Conservation (phyloP, 192 early-diverging fungal species). For the Pilaira anomala region DNA sequence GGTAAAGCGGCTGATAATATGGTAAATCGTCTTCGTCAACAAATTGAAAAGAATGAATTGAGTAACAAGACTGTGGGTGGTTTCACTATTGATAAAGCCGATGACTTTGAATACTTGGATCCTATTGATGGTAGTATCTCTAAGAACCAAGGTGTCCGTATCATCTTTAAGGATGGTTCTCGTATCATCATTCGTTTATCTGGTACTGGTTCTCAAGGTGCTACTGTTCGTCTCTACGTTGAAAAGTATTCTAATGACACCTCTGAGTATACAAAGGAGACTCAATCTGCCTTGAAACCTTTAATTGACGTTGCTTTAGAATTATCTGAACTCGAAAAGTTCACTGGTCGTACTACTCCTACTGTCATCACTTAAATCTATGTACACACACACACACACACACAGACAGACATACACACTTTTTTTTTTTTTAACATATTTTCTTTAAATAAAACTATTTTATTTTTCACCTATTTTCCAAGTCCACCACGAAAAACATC, state of each 20-base stretch:
- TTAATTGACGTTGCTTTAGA: constrained; percentile 82
- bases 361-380: constrained; percentile 89
- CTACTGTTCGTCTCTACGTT: constrained; percentile 94
- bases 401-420: too few relatives aligned
- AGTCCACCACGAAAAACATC: constrained; percentile 30
- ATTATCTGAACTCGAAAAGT: constrained; percentile 71
- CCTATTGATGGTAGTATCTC: constrained; percentile 86
- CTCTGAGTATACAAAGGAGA: constrained; percentile 59
- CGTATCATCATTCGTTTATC: constrained; percentile 90
- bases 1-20: constrained; percentile 72
- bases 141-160: constrained; percentile 83
- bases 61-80: constrained; percentile 65
- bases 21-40: constrained; percentile 66
- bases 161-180: constrained; percentile 89
- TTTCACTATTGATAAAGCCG: constrained; percentile 63
- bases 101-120: constrained; percentile 95
- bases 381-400: too few relatives aligned
- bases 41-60: constrained; percentile 46
- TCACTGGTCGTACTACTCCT: constrained; percentile 84
- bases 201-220: constrained; percentile 94
- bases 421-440: too few relatives aligned
- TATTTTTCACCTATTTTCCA: background rate
- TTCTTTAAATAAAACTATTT: too few relatives aligned
- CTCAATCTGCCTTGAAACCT: constrained; percentile 83
- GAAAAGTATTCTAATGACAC: constrained; percentile 79